These are phyloP conservation scores for Chloranthus sessilifolius DNA, from an alignment of 164 flowering plant species.

Conservation along the genomic window DNA sequence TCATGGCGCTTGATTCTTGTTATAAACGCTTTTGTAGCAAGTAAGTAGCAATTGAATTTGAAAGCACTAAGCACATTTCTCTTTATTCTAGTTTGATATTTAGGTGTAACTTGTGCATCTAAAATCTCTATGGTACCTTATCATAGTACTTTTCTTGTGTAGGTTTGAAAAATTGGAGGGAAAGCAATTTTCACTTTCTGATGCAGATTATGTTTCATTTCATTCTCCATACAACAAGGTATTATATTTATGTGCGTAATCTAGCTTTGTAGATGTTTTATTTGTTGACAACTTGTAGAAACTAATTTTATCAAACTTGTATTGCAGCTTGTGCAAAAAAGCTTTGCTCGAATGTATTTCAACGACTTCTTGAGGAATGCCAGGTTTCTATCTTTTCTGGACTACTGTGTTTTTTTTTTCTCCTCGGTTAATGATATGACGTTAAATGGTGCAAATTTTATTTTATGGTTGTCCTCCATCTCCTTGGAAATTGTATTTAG, in stretches of 20 bases:
- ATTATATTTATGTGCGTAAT: conserved; percentile 5
- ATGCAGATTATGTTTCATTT: conserved; percentile 59
- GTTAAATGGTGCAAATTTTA: too few relatives aligned
- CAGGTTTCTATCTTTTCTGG: conserved; percentile 40
- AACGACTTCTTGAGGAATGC: conserved; percentile 77
- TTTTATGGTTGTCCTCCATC: too few relatives aligned
- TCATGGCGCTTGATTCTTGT: conserved; percentile 95
- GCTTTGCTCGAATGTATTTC: conserved; percentile 81
- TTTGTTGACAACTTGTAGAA: not conserved
- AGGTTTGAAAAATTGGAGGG: conserved; percentile 91
- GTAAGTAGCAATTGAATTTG: conserved; percentile 33
- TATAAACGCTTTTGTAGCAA: conserved; percentile 62
- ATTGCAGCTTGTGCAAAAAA: conserved; percentile 98
- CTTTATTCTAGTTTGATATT: not conserved
- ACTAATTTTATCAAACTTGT: not conserved
- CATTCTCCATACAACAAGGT: conserved; percentile 44
- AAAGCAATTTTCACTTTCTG: conserved; percentile 65
- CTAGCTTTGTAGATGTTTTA: not conserved
- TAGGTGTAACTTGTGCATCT: not conserved
- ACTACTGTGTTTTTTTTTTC: not conserved
- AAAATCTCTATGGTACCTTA: not conserved
- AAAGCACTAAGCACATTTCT: not conserved
- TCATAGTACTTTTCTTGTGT: too few relatives aligned
- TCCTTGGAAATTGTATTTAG: too few relatives aligned
- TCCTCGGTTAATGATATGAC: too few relatives aligned